Base-by-base conservation (phyloP, 352 stramenopile genomes). In the Globisporangium echinulatum region DNA sequence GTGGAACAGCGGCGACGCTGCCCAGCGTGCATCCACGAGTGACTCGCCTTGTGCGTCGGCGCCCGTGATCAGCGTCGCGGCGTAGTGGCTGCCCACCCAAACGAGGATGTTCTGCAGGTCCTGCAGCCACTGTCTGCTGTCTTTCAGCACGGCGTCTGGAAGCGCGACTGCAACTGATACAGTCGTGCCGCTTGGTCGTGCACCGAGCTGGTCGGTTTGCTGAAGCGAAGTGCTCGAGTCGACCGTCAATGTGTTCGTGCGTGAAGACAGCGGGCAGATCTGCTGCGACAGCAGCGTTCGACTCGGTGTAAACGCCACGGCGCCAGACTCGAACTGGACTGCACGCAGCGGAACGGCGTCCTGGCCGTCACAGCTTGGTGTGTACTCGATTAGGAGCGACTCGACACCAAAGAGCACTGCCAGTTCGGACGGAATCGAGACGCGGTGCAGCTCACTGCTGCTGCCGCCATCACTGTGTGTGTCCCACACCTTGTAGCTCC, bases 61-160 rank as follows among this genome's bases (percentile, higher is more conserved):
- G 44, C 73, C 75, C 46, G 70, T 54, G 54, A 89, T 78, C 25
- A 90, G 64, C n/a, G 75, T 69, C 4, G 75, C 69, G 1, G 81
- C 79, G n/a, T 83, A 90, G 48, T 80, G 75, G 54, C 79, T 86
- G 38, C 79, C 81, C 25, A 77, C 63, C 71, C 81, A 88, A 1
- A 67, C 59, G 49, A 90, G 13, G n/a, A 82, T 59, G 33, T 85
- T 87, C 61, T 89, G 81, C 19, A 90, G 53, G 54, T 90, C 81
- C 53, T 78, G 66, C 0, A 90, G 58, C 81, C 81, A 90, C 19
- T 65, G 39, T 38, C 55, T 48, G 36, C 70, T 72, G 49, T 79
- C 65, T 54, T 70, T 61, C 37, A 75, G 50, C 4, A 11, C 43
- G 39, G 64, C 66, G 9, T 74, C 64, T 8, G 64, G 50, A 33